A percentile compares a stretch with the other conserved stretches of the same genome.
These are phyloP conservation scores for Aspergillus alliaceus DNA, from an alignment of 2,329 filamentous ascomycete species.

Conservation along the genomic window DNA sequence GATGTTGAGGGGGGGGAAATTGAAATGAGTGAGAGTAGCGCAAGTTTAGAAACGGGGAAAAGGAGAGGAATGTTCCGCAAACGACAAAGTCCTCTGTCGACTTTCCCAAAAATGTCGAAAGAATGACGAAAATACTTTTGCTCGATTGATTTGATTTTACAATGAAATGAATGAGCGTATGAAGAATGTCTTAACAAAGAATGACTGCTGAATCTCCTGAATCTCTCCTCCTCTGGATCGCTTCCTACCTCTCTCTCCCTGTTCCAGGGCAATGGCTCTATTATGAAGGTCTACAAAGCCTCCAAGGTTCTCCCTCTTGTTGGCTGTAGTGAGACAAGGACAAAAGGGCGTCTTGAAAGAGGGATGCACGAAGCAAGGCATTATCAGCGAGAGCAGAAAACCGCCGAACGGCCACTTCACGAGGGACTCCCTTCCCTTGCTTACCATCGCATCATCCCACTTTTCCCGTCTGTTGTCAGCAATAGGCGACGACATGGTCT, in stretches of 20 bases:
- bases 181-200: constrained; percentile 5
- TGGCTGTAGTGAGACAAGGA: neutral
- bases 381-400: neutral
- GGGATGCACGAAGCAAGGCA: neutral
- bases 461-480: neutral
- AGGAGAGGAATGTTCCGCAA: constrained; percentile 11
- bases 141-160: too few relatives aligned
- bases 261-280: constrained; percentile 10
- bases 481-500: neutral
- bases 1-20: constrained; percentile 15
- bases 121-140: neutral
- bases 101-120: neutral
- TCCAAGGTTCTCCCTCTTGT: neutral
- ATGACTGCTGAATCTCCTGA: constrained; percentile 7
- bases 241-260: constrained; percentile 10
- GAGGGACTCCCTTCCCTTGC: neutral
- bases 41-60: constrained; percentile 25
- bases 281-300: constrained; percentile 11
- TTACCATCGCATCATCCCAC: neutral
- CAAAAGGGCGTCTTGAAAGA: neutral
- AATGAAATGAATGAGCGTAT: constrained; percentile 3
- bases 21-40: constrained; percentile 10
- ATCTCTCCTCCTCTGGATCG: neutral
- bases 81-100: neutral
- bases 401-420: neutral